phyloP scores from a whole-genome alignment of 208 protist species.

The Acanthamoeba castellanii region DNA sequence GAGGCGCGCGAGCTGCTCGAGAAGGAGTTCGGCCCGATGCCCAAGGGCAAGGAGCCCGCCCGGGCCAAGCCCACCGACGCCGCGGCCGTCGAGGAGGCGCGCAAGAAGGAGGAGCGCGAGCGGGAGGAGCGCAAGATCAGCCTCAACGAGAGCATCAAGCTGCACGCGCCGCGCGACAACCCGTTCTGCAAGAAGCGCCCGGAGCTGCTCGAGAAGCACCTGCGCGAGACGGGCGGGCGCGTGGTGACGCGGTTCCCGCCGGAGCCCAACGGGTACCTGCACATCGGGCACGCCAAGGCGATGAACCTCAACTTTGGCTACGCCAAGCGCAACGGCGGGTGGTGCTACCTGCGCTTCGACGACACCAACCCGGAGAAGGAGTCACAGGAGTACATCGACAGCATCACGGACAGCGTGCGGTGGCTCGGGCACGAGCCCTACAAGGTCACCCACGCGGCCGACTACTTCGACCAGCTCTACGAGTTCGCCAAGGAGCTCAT shows the following conservation, averaged over 20 bases:
- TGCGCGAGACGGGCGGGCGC: slow-evolving; percentile 85
- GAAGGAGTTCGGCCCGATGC: slow-evolving; percentile 55
- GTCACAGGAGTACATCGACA: slow-evolving; percentile 56
- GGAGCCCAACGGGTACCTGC: slow-evolving; percentile 92
- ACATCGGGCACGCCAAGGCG: slow-evolving; percentile 97
- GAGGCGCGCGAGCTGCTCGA: slow-evolving; percentile 35
- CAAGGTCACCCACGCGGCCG: slow-evolving; percentile 97
- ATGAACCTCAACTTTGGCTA: slow-evolving; percentile 99
- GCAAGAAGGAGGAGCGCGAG: slow-evolving; percentile 26
- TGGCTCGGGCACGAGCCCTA: slow-evolving; percentile 92
- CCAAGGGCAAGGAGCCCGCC: slow-evolving; percentile 71
- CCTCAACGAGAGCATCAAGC: slow-evolving; percentile 57
- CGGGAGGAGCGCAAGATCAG: neutral
- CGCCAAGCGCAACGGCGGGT: slow-evolving; percentile 94
- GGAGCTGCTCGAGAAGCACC: slow-evolving; percentile 84
- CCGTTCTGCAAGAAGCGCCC: slow-evolving; percentile 65
- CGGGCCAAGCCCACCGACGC: neutral
- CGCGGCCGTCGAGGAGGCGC: neutral
- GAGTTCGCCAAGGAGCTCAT: slow-evolving; percentile 98
- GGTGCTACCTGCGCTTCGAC: slow-evolving; percentile 98
- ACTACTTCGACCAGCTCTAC: slow-evolving; percentile 99
- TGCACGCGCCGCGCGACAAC: slow-evolving; percentile 43
- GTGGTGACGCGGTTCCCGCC: slow-evolving; percentile 94
- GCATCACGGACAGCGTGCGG: slow-evolving; percentile 85
- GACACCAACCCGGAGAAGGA: slow-evolving; percentile 98